Evolutionary conservation across 2,329 filamentous ascomycete genomes (phyloP), one percentile per base, ranked within the genome.

Genomic region (Onygenales sp.): DNA sequence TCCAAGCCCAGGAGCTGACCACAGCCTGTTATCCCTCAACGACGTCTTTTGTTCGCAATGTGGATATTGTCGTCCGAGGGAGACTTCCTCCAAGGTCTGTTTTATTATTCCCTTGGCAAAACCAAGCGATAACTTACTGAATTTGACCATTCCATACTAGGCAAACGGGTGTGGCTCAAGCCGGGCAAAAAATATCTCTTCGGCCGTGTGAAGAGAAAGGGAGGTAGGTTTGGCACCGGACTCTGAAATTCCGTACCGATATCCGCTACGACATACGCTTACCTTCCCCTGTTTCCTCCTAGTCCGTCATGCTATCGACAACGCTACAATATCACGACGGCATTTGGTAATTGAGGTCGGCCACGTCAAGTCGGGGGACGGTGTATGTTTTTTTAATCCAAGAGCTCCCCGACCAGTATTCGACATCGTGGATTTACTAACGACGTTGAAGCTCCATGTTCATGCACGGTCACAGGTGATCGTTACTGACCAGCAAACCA

Each of bases 121-220:
- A 10, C 38, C 32, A 35, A n/a, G 11, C 8, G 7, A 21, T 33
- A 32, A 49, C 58, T 60, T 57, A 60, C 53, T 38, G 27, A 48
- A 7, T 10, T 42, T 45, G 8, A 3, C 13, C 59, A 17, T 17
- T 17, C 17, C 17, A 17, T 17, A 17, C 17, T 17, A 87, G 83
- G 81, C 56, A 87, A 83, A 69, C 83, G 82, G 63, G 76, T 91
- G 60, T 95, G 91, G 91, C 78, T 95, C 57, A 83, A 86, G 54
- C 91, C 91, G 2, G 91, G 90, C 50, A 89, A 89, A 66, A 83
- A 81, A 61, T 92, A 93, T 68, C 78, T 95, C 17, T 88, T 95
- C 66, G 92, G 92, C 53, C 83, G 92, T 58, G 90, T 87, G 39
- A 79, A 79, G 58, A 64, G 69, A 56, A 78, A 79, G 54, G 54